Evolutionary conservation across 2,329 filamentous ascomycete genomes (phyloP).

Genomic region (Ceratocystis ficicola): DNA sequence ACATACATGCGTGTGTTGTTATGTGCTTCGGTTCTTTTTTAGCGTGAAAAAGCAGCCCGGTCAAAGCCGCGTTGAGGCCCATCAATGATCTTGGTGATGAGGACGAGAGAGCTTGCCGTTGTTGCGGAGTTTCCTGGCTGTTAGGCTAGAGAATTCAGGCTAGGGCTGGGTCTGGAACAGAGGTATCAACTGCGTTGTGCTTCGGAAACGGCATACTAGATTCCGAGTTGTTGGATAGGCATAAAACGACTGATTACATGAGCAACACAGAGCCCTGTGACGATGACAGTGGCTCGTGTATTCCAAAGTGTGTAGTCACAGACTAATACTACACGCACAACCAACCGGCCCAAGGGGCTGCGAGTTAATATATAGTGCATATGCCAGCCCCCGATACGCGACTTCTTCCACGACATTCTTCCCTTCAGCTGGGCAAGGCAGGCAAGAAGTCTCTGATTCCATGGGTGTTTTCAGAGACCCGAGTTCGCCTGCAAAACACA

Average conservation of each 20-base stretch:
- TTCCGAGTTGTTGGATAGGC: not conserved
- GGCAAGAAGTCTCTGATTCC: no score
- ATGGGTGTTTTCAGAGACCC: no score
- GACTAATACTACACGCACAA: not conserved
- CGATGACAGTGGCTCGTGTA: not conserved
- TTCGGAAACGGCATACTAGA: not conserved
- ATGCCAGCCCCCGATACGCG: no score
- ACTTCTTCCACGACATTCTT: no score
- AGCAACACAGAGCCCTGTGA: not conserved
- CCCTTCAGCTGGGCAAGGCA: no score
- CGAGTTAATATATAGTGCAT: no score
- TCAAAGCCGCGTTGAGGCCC: not conserved
- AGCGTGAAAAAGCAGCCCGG: not conserved
- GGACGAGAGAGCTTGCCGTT: no score
- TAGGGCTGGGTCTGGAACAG: not conserved
- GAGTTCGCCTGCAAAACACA: no score
- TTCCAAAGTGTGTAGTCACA: not conserved
- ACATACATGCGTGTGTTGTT: not conserved
- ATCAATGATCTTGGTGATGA: not conserved
- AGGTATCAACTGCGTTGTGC: not conserved
- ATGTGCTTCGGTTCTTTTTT: not conserved
- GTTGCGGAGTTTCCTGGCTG: no score
- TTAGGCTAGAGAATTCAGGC: no score
- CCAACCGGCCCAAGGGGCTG: no score
- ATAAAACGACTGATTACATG: not conserved